phyloP scores from a whole-genome alignment of 352 stramenopile genomes.

The Phytophthora chlamydospora region DNA sequence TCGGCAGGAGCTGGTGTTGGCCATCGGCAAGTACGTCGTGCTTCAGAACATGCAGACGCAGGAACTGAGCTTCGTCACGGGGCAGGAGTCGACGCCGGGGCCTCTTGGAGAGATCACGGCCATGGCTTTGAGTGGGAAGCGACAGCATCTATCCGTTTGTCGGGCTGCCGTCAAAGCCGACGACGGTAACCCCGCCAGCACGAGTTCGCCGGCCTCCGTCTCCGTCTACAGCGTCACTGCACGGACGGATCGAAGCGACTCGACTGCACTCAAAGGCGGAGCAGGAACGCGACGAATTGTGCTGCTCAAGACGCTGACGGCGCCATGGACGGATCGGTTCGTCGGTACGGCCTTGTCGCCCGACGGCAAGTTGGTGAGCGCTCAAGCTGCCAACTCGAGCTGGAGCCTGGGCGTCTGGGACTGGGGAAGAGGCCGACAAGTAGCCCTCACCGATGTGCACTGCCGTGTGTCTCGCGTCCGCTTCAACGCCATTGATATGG shows the following conservation, averaged over 20 bases:
- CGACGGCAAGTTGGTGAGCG: constrained; percentile 73
- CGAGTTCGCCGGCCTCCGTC: constrained; percentile 35
- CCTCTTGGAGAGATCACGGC: constrained; percentile 71
- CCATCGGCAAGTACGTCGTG: constrained; percentile 67
- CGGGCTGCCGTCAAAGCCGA: constrained; percentile 43
- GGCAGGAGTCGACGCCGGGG: constrained; percentile 17
- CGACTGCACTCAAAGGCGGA: constrained; percentile 6
- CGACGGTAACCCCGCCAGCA: constrained; percentile 9
- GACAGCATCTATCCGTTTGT: constrained; percentile 58
- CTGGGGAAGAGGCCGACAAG: constrained; percentile 68
- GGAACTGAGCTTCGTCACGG: constrained; percentile 57
- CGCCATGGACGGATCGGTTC: constrained; percentile 60
- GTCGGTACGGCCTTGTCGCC: constrained; percentile 59
- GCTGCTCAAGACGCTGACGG: constrained; percentile 56
- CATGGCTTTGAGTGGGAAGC: constrained; percentile 68
- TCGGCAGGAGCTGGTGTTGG: constrained; percentile 66
- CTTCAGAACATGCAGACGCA: constrained; percentile 72
- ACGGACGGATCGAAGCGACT: constrained; percentile 5
- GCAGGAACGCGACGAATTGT: constrained; percentile 18
- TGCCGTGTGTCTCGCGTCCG: constrained; percentile 71
- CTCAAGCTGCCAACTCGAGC: constrained; percentile 52
- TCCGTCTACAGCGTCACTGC: constrained; percentile 39
- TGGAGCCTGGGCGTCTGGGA: constrained; percentile 82
- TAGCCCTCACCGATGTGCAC: constrained; percentile 70
- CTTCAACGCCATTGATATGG: constrained; percentile 84